Conservation (phyloP, 2,329 filamentous ascomycete genomes). For the Penicillium palitans region DNA sequence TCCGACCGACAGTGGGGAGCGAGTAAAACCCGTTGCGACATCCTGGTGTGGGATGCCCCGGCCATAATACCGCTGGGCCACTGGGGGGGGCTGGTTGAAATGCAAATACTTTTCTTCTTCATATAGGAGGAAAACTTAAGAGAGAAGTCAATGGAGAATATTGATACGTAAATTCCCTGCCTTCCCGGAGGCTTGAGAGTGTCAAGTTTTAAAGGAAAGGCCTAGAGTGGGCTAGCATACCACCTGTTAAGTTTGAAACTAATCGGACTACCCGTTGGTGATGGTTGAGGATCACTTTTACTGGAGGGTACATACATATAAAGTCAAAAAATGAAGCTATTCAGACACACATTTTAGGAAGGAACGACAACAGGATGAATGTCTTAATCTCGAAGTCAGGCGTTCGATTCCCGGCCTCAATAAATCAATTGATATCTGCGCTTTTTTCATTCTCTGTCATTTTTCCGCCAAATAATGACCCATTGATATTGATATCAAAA, state of each 20-base stretch:
- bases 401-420: background rate
- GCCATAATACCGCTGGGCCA: too few relatives aligned
- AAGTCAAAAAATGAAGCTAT: background rate
- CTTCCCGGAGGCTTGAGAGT: accelerated
- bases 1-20: too few relatives aligned
- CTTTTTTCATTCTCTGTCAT: background rate
- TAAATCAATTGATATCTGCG: background rate
- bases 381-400: too few relatives aligned
- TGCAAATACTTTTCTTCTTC: background rate
- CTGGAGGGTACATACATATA: background rate
- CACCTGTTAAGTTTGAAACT: accelerated
- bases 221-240: accelerated
- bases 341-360: background rate
- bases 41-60: too few relatives aligned
- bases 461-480: background rate
- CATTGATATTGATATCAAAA: background rate
- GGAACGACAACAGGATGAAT: background rate
- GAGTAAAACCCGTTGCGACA: too few relatives aligned
- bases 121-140: background rate
- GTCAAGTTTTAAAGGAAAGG: too few relatives aligned
- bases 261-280: background rate
- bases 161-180: background rate
- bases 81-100: background rate
- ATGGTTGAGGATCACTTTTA: background rate
- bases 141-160: background rate